A percentile compares a stretch with the other conserved stretches of the same genome.
Conservation (phyloP, 1,284 basidiomycete genomes). For the Moesziomyces sp. region DNA sequence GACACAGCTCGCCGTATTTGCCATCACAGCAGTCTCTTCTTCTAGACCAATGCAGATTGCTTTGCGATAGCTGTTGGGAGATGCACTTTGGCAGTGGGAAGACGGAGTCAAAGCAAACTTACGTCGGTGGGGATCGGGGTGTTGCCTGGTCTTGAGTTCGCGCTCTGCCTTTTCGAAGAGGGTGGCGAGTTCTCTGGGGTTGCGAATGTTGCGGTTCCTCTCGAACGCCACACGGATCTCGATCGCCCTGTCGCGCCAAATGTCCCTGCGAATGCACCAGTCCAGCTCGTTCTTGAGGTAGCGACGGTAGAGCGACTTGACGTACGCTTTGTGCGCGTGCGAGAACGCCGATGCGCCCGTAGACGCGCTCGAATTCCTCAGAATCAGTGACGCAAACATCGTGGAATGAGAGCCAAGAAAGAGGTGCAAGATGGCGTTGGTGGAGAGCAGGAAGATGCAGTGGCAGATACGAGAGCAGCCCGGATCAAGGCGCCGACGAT, state of each 20-base stretch:
- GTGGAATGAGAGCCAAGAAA: neutral
- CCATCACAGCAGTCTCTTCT: neutral
- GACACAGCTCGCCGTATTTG: neutral
- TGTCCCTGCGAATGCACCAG: conserved; percentile 85
- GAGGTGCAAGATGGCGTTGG: conserved; percentile 5
- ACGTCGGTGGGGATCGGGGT: conserved; percentile 94
- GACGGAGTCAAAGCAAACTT: conserved; percentile 69
- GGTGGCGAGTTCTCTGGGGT: conserved; percentile 84
- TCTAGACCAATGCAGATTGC: neutral
- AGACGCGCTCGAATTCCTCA: conserved; percentile 22
- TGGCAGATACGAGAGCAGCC: no score
- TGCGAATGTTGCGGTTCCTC: conserved; percentile 85
- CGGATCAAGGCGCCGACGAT: no score
- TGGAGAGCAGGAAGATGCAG: neutral
- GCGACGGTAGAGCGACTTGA: conserved; percentile 90
- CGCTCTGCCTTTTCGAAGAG: conserved; percentile 86
- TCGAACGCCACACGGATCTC: conserved; percentile 91
- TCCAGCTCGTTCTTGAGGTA: conserved; percentile 85
- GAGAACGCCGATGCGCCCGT: conserved; percentile 72
- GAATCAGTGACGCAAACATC: conserved; percentile 35
- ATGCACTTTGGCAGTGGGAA: neutral
- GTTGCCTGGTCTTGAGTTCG: conserved; percentile 75
- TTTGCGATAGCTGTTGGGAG: neutral
- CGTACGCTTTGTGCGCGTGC: conserved; percentile 82
- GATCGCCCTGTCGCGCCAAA: conserved; percentile 85